Evolutionary conservation across 305 asterid genomes (phyloP).

Genomic region (Fraxinus albicans): DNA sequence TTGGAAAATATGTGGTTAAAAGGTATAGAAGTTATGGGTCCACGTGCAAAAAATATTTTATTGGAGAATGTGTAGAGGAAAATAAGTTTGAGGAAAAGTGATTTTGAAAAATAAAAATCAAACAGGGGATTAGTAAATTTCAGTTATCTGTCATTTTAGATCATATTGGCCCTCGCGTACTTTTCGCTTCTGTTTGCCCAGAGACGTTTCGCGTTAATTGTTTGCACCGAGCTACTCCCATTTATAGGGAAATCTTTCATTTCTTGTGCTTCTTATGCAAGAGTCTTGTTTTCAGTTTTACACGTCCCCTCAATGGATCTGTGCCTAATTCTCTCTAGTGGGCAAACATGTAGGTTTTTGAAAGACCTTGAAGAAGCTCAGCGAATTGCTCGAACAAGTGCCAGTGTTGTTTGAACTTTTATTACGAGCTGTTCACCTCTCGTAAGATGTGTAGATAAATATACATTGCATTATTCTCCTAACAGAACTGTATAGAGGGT

Average conservation of each 20-base stretch:
- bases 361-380: constrained; percentile 97
- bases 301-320: neutral
- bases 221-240: neutral
- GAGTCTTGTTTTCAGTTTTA: constrained; percentile 3
- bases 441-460: constrained; percentile 25
- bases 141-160: neutral
- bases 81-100: neutral
- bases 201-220: neutral
- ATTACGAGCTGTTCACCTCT: neutral
- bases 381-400: constrained; percentile 68
- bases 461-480: constrained; percentile 14
- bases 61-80: neutral
- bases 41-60: neutral
- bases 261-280: neutral
- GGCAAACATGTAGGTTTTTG: constrained; percentile 57
- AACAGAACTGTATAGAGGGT: constrained; percentile 25
- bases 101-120: neutral
- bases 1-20: neutral
- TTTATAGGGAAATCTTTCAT: neutral
- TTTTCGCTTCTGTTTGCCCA: neutral
- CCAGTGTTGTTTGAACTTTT: constrained; percentile 45
- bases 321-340: constrained; percentile 4
- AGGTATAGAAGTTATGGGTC: neutral
- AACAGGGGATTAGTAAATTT: neutral
- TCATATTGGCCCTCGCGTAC: neutral